Evolutionary conservation across 768 basidiomycete species (phyloP).

Genomic region (Dacryopinax primogenitus): DNA sequence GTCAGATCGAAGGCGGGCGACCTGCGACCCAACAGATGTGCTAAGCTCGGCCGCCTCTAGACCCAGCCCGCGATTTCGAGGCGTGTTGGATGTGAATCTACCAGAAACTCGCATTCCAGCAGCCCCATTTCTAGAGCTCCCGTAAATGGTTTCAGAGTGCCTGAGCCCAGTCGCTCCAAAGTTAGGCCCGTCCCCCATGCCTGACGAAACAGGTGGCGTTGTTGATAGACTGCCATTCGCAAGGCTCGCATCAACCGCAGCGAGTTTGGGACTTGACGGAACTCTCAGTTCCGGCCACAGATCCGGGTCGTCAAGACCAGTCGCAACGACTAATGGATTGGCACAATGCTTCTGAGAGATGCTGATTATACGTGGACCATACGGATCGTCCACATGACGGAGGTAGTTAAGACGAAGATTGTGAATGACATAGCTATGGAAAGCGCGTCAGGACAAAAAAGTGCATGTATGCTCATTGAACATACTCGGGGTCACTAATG

Average conservation of each 20-base stretch:
- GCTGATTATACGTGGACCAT: slow-evolving; percentile 67
- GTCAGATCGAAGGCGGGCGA: slow-evolving; percentile 17
- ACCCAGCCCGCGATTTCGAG: background rate
- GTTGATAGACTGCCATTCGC: slow-evolving; percentile 3
- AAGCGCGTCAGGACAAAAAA: background rate
- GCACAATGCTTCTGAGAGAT: slow-evolving; percentile 62
- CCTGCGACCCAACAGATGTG: slow-evolving; percentile 10
- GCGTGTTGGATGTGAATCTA: slow-evolving; percentile 37
- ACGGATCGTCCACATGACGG: slow-evolving; percentile 78
- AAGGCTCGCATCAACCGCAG: slow-evolving; percentile 23
- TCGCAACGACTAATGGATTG: slow-evolving; percentile 72
- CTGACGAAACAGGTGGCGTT: background rate
- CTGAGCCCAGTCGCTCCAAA: slow-evolving; percentile 45
- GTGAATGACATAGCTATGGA: slow-evolving; percentile 59
- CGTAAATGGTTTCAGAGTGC: slow-evolving; percentile 84
- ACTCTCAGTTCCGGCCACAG: slow-evolving; percentile 74
- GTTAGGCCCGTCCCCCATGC: slow-evolving; percentile 10
- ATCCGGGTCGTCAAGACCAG: slow-evolving; percentile 63
- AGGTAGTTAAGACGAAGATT: slow-evolving; percentile 73
- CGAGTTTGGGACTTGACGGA: slow-evolving; percentile 57
- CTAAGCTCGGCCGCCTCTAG: background rate
- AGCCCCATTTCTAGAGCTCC: slow-evolving; percentile 48
- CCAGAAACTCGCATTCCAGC: slow-evolving; percentile 67
- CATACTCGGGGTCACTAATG: slow-evolving; percentile 51
- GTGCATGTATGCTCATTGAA: background rate